Evolutionary conservation across 106 monocot genomes (phyloP), one percentile per base, ranked within the genome.

Genomic region (Posidonia australis): DNA sequence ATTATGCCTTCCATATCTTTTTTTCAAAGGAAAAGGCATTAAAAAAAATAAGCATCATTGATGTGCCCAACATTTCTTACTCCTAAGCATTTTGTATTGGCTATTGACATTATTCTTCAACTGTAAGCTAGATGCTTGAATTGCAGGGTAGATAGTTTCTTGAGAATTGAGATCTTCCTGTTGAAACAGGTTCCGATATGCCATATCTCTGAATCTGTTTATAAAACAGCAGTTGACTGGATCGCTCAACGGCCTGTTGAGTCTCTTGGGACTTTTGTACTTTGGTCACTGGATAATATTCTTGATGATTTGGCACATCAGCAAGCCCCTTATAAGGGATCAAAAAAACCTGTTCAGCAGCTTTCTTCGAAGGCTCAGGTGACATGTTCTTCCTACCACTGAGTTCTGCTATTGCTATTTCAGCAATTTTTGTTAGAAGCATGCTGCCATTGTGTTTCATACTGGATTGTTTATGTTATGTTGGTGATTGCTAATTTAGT

Each of bases 231-330:
- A 47, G 73, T 59, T 72, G 83, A 93, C 51, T 93, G 93, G 93
- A 81, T 93, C 56, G 69, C 67, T 20, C 74, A 77, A 43, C 74
- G 69, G 62, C 81, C 83, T 63, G 18, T 74, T 44, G 89, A 93
- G 17, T 73, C 81, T 54, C 76, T 93, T 73, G 80, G 74, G 30
- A 75, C 75, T 48, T 93, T 93, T 70, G 62, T 86, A 44, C 60
- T 86, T 21, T 93, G 85, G 93, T 89, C 78, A 71, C 67, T 93
- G 32, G 93, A 93, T 68, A 54, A 64, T 32, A 79, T 93, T 46
- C 72, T 89, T 72, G 67, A 76, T 49, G 93, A 93, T 44, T 46
- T 93, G 44, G 68, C 77, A 63, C 64, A 45, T 66, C 93, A 80
- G 54, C 71, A 74, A 63, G 60, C 78, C 41, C 49, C 32, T 16